Evolutionary conservation across 108 stramenopile species (phyloP).

Genomic region (Nitzschia sp.): DNA sequence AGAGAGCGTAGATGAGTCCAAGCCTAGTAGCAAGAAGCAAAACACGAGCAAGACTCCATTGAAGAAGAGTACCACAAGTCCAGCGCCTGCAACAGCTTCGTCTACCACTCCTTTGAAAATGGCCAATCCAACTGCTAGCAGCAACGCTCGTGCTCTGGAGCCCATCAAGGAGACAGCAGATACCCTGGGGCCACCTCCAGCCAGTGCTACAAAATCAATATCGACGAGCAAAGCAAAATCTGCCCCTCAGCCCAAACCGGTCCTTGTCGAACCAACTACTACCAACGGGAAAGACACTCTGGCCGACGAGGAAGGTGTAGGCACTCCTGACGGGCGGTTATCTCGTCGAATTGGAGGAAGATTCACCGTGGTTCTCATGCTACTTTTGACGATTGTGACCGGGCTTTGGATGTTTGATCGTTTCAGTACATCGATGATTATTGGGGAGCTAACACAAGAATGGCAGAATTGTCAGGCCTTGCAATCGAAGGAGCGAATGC

Average conservation of each 20-base stretch:
- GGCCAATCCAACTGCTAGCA: not conserved
- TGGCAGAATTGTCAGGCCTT: not conserved
- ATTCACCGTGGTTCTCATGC: not conserved
- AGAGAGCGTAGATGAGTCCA: not conserved
- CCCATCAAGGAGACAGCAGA: not conserved
- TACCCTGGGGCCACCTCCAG: not conserved
- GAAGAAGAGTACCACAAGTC: not conserved
- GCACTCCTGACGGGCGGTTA: not conserved
- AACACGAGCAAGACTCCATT: not conserved
- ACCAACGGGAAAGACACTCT: not conserved
- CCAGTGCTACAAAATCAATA: not conserved
- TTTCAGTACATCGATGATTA: not conserved
- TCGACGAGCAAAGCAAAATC: not conserved
- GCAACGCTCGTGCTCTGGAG: not conserved
- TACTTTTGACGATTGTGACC: not conserved
- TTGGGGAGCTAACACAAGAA: slow-evolving; percentile 3
- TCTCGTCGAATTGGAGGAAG: not conserved
- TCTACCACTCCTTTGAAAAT: not conserved
- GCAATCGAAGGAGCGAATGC: not conserved
- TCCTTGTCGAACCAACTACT: not conserved
- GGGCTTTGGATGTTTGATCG: not conserved
- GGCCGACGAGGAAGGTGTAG: not conserved
- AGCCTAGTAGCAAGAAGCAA: not conserved
- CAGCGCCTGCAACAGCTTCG: not conserved
- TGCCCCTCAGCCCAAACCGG: not conserved